Evolutionary conservation across 139 green algal genomes (phyloP).

Genomic region (Chlorella sp.): DNA sequence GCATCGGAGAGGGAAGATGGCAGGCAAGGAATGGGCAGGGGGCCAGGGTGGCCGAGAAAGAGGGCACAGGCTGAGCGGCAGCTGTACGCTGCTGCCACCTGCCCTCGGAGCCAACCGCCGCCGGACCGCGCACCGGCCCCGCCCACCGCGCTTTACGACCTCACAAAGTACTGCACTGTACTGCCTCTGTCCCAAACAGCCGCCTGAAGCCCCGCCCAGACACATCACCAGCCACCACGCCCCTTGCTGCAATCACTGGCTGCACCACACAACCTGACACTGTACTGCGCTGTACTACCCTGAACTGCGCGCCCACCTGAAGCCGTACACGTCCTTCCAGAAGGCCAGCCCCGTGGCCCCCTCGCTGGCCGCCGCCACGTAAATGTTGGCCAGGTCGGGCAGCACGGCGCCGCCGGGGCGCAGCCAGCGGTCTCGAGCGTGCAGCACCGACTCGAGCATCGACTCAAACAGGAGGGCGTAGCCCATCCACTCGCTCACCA

Average conservation of each 20-base stretch:
- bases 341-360: conserved; percentile 71
- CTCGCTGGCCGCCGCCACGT: conserved; percentile 69
- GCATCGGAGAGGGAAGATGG: neutral
- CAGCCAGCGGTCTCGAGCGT: conserved; percentile 75
- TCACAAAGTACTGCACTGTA: too few relatives aligned
- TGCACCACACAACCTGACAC: neutral
- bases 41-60: neutral
- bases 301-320: conserved; percentile 46
- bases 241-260: neutral
- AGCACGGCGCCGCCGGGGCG: conserved; percentile 90
- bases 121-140: neutral
- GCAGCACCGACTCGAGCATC: conserved; percentile 93
- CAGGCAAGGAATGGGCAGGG: neutral
- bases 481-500: conserved; percentile 98
- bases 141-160: neutral
- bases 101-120: neutral
- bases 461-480: conserved; percentile 98
- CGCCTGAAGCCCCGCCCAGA: neutral
- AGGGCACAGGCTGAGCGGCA: neutral
- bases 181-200: neutral
- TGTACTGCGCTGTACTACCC: neutral
- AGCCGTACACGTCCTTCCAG: conserved; percentile 94
- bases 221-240: neutral
- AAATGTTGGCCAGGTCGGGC: conserved; percentile 84
- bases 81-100: too few relatives aligned